A percentile compares a stretch with the other conserved stretches of the same genome.
Evolutionary conservation across 2,329 filamentous ascomycete genomes (phyloP).

Genomic region (Cladosporium sp.): DNA sequence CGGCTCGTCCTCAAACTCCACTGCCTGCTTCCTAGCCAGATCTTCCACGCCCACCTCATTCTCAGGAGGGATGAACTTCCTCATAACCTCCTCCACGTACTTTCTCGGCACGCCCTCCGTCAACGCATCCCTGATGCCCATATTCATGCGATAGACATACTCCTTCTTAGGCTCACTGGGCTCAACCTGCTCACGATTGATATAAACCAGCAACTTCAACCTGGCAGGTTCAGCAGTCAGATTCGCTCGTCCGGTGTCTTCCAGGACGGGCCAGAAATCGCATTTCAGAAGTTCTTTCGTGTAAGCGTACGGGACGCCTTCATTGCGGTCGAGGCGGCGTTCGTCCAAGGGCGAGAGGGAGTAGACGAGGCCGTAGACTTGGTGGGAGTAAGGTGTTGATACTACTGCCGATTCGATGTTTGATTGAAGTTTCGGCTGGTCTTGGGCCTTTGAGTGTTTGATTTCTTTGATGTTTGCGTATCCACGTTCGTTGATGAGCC

Average conservation of each 20-base stretch:
- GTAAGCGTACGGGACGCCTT: conserved; percentile 61
- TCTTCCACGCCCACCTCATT: conserved; percentile 25
- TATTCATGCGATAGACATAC: conserved; percentile 62
- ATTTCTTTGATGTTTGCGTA: conserved; percentile 62
- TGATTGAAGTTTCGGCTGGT: neutral
- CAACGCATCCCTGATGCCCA: conserved; percentile 57
- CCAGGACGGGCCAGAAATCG: conserved; percentile 38
- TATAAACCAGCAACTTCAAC: conserved; percentile 53
- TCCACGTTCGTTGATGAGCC: conserved; percentile 64
- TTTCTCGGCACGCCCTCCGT: conserved; percentile 48
- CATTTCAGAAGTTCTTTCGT: conserved; percentile 49
- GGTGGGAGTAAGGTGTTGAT: conserved; percentile 25
- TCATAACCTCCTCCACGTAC: conserved; percentile 55
- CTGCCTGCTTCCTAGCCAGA: conserved; percentile 36
- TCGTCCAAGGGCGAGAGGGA: conserved; percentile 50
- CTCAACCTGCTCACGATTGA: conserved; percentile 45
- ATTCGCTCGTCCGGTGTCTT: conserved; percentile 21
- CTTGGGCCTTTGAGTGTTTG: neutral
- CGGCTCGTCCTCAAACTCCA: conserved; percentile 25
- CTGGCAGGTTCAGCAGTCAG: conserved; percentile 19
- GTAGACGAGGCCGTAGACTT: conserved; percentile 58
- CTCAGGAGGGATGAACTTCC: conserved; percentile 47
- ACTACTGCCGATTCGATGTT: neutral
- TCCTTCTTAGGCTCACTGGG: conserved; percentile 49
- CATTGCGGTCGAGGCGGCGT: conserved; percentile 49